Conservation (phyloP, 2,329 filamentous ascomycete species). For the Arthrobotrys sphaeroides region DNA sequence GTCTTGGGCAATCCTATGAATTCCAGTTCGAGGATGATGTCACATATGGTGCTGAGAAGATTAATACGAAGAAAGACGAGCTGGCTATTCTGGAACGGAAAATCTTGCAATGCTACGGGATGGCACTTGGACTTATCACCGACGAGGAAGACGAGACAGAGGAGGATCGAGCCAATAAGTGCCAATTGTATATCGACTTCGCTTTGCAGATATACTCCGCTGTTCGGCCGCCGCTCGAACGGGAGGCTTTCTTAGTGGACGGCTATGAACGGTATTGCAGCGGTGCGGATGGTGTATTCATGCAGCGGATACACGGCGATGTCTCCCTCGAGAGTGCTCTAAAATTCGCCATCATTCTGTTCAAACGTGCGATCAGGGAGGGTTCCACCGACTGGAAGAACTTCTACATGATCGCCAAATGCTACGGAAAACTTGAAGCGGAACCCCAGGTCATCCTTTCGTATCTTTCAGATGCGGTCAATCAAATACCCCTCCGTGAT, state of each 20-base stretch:
- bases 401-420: slow-evolving; percentile 76
- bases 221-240: slow-evolving; percentile 73
- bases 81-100: slow-evolving; percentile 60
- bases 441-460: slow-evolving; percentile 66
- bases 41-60: slow-evolving; percentile 62
- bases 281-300: slow-evolving; percentile 68
- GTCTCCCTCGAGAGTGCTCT: slow-evolving; percentile 71
- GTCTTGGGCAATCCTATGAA: slow-evolving; percentile 62
- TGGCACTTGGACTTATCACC: slow-evolving; percentile 72
- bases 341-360: slow-evolving; percentile 72
- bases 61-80: slow-evolving; percentile 61
- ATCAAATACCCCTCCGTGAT: slow-evolving; percentile 70
- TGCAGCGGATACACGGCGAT: slow-evolving; percentile 68
- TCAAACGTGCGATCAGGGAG: slow-evolving; percentile 69
- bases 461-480: slow-evolving; percentile 69
- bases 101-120: slow-evolving; percentile 66
- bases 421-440: slow-evolving; percentile 75
- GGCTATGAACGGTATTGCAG: slow-evolving; percentile 71
- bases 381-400: slow-evolving; percentile 73
- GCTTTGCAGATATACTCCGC: slow-evolving; percentile 75
- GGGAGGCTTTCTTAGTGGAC: slow-evolving; percentile 72
- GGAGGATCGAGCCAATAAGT: slow-evolving; percentile 68
- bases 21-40: slow-evolving; percentile 62
- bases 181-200: slow-evolving; percentile 75
- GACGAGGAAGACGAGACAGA: slow-evolving; percentile 67